These are phyloP conservation scores for Inga leiocalycina DNA, from an alignment of 306 rosid species.

Conservation along the genomic window DNA sequence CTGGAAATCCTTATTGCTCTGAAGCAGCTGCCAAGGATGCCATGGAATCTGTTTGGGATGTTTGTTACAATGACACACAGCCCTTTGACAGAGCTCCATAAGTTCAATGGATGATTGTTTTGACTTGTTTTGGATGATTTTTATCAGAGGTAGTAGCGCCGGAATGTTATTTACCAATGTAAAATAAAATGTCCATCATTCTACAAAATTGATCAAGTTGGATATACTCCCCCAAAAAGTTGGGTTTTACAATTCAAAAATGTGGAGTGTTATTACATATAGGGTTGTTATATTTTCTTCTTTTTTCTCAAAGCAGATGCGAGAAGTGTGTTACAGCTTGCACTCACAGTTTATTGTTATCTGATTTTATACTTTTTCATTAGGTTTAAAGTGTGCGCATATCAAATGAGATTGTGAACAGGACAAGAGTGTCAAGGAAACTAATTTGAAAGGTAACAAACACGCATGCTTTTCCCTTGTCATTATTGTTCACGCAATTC, in stretches of 20 bases:
- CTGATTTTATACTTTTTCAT: not conserved
- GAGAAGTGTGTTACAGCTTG: not conserved
- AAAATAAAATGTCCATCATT: not conserved
- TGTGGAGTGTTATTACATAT: not conserved
- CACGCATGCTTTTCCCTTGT: slow-evolving; percentile 27
- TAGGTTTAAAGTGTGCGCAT: slow-evolving; percentile 90
- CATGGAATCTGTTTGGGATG: not conserved
- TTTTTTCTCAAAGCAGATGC: not conserved
- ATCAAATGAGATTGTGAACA: slow-evolving; percentile 88
- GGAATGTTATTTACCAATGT: not conserved
- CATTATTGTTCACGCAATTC: not conserved
- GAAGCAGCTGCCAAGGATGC: slow-evolving; percentile 54
- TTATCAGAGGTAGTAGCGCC: not conserved
- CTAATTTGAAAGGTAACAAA: slow-evolving; percentile 87
- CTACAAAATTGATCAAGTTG: not conserved
- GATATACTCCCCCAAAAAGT: not conserved
- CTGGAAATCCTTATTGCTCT: slow-evolving; percentile 62
- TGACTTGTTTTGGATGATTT: not conserved
- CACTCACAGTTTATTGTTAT: not conserved
- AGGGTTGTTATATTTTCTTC: not conserved
- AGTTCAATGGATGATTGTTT: not conserved
- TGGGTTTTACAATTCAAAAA: not conserved
- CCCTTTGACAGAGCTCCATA: not conserved
- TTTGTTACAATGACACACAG: not conserved
- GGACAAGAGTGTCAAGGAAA: slow-evolving; percentile 86